Evolutionary conservation across 2,329 filamentous ascomycete species (phyloP), one percentile per base, ranked within the genome.

Genomic region (Ophiosphaerella korrae): DNA sequence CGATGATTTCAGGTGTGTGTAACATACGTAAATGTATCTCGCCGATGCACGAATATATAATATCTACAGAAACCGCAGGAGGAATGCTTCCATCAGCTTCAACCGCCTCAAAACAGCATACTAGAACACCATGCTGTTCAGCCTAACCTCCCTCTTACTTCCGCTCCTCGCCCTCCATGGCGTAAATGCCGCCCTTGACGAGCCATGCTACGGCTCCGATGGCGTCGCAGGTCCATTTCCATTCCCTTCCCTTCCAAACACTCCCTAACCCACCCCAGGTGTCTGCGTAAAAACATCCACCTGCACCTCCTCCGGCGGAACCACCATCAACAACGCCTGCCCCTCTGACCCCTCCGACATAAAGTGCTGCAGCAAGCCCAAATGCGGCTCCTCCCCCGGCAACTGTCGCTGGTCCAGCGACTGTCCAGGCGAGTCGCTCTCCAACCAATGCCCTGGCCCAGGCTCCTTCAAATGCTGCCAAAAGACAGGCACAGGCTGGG

Each of bases 281-380:
- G 76, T 78, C 12, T 80, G 77, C 65, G 58, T 78, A 47, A 63
- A 69, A 24, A 70, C 68, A 3, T 48, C 68, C 4, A 52, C 63
- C 21, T 80, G 78, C 67, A 57, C 65, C 13, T 51, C 65, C 1
- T 50, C 53, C 13, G 76, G 76, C 48, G 77, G 77, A 35, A 73
- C 66, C 43, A 70, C 70, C 49, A 70, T 74, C 52, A 57, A 61
- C 26, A 72, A 73, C 14, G 72, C 67, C 29, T 79, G 77, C 54
- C 75, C 75, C 5, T 56, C 63, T 16, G 75, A 77, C 52, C 53
- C 71, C 1, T 58, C 61, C 48, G 59, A 73, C 62, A 63, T 79
- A 44, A 72, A 73, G 50, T 79, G 76, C 70, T 79, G 77, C 66
- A 73, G 68, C 58, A 78, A 78, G 53, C 52, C 74, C 3, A 44